Evolutionary conservation across 2,329 filamentous ascomycete species (phyloP).

Genomic region (Microsporum ferrugineum): DNA sequence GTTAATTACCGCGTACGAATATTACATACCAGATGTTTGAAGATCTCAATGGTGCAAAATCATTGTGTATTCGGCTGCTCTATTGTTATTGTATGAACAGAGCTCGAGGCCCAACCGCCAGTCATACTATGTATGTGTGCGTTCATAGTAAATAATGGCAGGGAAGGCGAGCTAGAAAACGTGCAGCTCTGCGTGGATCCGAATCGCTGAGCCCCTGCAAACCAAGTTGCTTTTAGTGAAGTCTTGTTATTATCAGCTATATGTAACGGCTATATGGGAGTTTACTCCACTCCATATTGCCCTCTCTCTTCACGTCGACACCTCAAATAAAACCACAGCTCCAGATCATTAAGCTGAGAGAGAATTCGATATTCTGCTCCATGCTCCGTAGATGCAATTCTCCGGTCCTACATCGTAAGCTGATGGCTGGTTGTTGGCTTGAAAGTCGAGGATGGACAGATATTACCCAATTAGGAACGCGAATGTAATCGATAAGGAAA

Average conservation of each 20-base stretch:
- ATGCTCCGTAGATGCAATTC: no score
- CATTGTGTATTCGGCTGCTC: no score
- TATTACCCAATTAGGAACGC: neutral
- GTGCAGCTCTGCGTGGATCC: neutral
- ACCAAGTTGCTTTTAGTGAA: neutral
- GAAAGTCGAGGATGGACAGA: neutral
- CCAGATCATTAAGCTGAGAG: no score
- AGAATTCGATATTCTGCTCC: no score
- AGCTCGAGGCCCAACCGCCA: neutral
- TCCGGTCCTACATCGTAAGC: neutral
- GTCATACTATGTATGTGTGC: neutral
- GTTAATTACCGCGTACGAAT: no score
- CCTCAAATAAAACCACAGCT: no score
- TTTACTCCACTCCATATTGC: no score
- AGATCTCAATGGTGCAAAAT: no score
- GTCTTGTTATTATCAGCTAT: neutral
- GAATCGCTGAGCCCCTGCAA: neutral
- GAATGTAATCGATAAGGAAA: neutral
- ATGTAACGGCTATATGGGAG: no score
- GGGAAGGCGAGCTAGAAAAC: neutral
- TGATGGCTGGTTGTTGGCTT: neutral
- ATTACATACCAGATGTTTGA: no score
- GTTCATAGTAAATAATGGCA: neutral
- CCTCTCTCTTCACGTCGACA: no score
- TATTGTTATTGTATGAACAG: neutral